Conservation (phyloP, 2,329 filamentous ascomycete genomes). For the Fusarium sp. region DNA sequence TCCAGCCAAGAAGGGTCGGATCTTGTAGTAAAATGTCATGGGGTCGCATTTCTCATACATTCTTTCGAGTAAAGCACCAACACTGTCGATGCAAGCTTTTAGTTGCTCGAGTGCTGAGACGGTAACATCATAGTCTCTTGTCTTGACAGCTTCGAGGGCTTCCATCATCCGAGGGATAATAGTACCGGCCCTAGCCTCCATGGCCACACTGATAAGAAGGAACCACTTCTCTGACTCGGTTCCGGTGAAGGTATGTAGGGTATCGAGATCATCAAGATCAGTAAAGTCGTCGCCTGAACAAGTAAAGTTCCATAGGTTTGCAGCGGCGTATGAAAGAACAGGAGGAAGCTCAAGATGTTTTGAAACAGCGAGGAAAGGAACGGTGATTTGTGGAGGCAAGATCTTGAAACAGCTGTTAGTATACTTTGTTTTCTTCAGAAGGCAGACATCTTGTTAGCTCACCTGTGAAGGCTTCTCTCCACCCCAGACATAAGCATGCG, state of each 20-base stretch:
- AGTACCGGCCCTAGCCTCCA: constrained; percentile 83
- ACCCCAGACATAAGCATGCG: constrained; percentile 92
- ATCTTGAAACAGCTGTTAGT: constrained; percentile 56
- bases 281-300: constrained; percentile 68
- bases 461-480: constrained; percentile 81
- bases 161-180: constrained; percentile 82
- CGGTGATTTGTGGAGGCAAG: constrained; percentile 80
- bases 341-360: constrained; percentile 83
- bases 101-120: constrained; percentile 74
- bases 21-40: constrained; percentile 87
- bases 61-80: constrained; percentile 76
- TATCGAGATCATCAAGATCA: constrained; percentile 76
- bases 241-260: constrained; percentile 86
- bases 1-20: constrained; percentile 89
- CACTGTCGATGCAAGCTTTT: constrained; percentile 74
- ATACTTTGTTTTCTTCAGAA: neutral
- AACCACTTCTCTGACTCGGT: constrained; percentile 96
- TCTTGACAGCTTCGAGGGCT: constrained; percentile 77
- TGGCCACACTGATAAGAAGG: constrained; percentile 88
- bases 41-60: constrained; percentile 95
- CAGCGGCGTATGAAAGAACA: constrained; percentile 88
- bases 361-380: constrained; percentile 81
- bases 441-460: constrained; percentile 14
- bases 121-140: constrained; percentile 71
- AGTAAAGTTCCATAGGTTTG: constrained; percentile 92